Evolutionary conservation across 345 rosid genomes (phyloP), one percentile per base, ranked within the genome.

Genomic region (Sapria himalayana): DNA sequence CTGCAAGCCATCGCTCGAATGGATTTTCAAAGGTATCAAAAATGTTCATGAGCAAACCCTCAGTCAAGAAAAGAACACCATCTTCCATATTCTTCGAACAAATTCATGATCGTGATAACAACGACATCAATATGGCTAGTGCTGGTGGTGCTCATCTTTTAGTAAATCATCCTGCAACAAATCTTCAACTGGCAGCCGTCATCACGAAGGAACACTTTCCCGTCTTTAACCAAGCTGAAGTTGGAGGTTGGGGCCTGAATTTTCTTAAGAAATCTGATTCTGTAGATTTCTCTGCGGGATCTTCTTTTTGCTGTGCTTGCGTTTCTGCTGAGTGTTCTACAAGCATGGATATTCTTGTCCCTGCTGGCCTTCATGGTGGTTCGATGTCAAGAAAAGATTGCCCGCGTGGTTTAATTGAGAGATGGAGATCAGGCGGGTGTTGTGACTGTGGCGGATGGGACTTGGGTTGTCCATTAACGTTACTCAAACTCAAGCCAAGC

Each of bases 391-490:
- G 62, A 58, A 63, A 57, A 5, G 65, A 70, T 25, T 91, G 91
- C 19, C 86, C 98, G 24, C 72, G 84, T 12, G 64, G 77, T 46
- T 74, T 89, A 57, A 45, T 73, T 29, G 69, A 74, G 36, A 74
- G 98, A 62, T 89, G 95, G 98, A 73, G 50, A 57, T 74, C 91
- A 8, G 92, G 86, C 36, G 95, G 95, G 38, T 54, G 46, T 57
- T 89, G 98, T 40, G 95, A 89, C 43, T 89, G 98, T 29, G 86
- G 93, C 51, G 98, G 98, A 35, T 89, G 98, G 98, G 98, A 89
- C 53, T 49, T 89, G 21, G 93, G 93, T 15, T 89, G 98, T 46
- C 72, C 86, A 0, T 49, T 89, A 31, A 69, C 71, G 0, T 22
- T 79, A 37, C 69, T 79, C 39, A 56, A 59, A 39, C 58, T 70